These are phyloP conservation scores for Xylaria sp. DNA, from an alignment of 2,329 filamentous ascomycete species.

Conservation along the genomic window DNA sequence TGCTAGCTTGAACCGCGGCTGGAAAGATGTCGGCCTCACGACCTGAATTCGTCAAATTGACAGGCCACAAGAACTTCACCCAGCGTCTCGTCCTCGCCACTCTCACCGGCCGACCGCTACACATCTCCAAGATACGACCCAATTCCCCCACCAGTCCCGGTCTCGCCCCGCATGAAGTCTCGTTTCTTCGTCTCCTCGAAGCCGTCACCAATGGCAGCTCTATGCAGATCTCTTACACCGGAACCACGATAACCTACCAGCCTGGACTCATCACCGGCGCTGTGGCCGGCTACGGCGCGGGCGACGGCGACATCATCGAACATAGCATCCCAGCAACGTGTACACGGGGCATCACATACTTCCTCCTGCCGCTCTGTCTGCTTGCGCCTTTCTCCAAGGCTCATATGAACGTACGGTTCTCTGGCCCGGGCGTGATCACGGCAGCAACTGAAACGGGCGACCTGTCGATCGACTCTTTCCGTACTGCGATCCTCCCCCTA, in stretches of 20 bases:
- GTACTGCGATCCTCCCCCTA: conserved; percentile 89
- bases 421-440: conserved; percentile 92
- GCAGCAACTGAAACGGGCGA: conserved; percentile 85
- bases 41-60: conserved; percentile 76
- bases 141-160: conserved; percentile 87
- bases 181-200: conserved; percentile 93
- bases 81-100: conserved; percentile 90
- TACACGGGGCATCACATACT: conserved; percentile 87
- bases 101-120: conserved; percentile 86
- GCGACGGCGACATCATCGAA: conserved; percentile 76
- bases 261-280: conserved; percentile 92
- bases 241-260: conserved; percentile 90
- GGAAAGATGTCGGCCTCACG: conserved; percentile 47
- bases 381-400: conserved; percentile 93
- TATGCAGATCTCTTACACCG: conserved; percentile 96
- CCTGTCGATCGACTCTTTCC: conserved; percentile 90
- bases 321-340: conserved; percentile 83
- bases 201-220: conserved; percentile 93
- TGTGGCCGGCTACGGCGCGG: conserved; percentile 75
- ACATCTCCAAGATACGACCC: conserved; percentile 93
- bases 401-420: conserved; percentile 88
- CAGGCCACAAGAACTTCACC: conserved; percentile 82
- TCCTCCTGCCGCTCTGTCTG: conserved; percentile 87
- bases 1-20: conserved; percentile 23
- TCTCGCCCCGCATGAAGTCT: conserved; percentile 91